These are phyloP conservation scores for Scytalidium sp. DNA, from an alignment of 2,329 filamentous ascomycete genomes.

Conservation along the genomic window DNA sequence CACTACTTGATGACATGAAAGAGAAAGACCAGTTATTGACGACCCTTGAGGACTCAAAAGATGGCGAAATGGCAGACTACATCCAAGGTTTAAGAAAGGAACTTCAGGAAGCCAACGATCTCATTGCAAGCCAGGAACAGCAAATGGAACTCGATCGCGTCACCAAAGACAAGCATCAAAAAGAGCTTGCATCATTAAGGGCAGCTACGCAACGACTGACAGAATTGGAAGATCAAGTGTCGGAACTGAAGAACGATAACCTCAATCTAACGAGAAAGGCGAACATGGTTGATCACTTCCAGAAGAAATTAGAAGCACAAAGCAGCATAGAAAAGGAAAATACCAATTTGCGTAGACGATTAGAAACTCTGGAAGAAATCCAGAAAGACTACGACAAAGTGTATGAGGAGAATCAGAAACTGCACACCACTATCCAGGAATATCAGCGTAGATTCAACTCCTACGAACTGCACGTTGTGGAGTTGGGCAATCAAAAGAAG, in stretches of 20 bases:
- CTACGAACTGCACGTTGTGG: slow-evolving; percentile 27
- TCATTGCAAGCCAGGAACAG: slow-evolving; percentile 69
- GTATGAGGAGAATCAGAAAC: slow-evolving; percentile 21
- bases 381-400: slow-evolving; percentile 31
- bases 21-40: slow-evolving; percentile 50
- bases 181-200: slow-evolving; percentile 46
- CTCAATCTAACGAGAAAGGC: slow-evolving; percentile 59
- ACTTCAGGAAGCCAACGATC: slow-evolving; percentile 64
- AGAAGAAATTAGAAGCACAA: slow-evolving; percentile 59
- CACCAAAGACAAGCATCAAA: slow-evolving; percentile 39
- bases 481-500: slow-evolving; percentile 39
- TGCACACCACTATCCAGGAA: slow-evolving; percentile 33
- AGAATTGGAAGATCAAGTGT: slow-evolving; percentile 55
- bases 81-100: slow-evolving; percentile 53
- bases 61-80: slow-evolving; percentile 48
- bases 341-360: slow-evolving; percentile 51
- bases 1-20: slow-evolving; percentile 47
- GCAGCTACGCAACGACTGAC: slow-evolving; percentile 45
- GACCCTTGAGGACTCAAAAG: slow-evolving; percentile 35
- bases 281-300: slow-evolving; percentile 60
- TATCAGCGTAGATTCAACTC: slow-evolving; percentile 33
- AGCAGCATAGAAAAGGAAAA: slow-evolving; percentile 55
- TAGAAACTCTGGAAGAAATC: slow-evolving; percentile 50
- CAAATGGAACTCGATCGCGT: slow-evolving; percentile 54
- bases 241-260: slow-evolving; percentile 56